Base-by-base conservation (phyloP, 1,139 yeast genomes). In the Kurtzmaniella quercitrusa region DNA sequence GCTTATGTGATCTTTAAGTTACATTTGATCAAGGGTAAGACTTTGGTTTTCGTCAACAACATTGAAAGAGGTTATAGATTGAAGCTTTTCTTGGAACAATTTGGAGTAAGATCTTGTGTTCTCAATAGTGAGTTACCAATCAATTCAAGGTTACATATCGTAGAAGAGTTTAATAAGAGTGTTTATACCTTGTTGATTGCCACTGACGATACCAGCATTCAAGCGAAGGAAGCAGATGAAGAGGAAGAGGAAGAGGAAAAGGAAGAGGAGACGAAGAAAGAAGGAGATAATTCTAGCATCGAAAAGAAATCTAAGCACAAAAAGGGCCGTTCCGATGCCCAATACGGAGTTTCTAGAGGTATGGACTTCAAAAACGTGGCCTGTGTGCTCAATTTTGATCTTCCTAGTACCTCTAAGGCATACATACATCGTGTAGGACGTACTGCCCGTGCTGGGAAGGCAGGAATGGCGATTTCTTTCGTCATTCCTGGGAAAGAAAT, bases 311-410 rank as follows among this genome's bases (percentile, higher is more conserved):
- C 25, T 42, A 46, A 57, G 52, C 31, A 67, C 63, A 46, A 69
- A 62, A n/a, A 68, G 66, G 44, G 62, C 33, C 71, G 70, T 48
- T 70, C 71, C 45, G 90, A 83, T 55, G 75, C 72, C 48, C 98
- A 93, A 56, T 93, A 86, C 59, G 96, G 98, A 51, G 97, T 91
- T 37, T 86, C 96, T 27, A 81, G 99, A 64, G 98, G 99, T 57
- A 95, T 94, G 34, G 99, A 94, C 66, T 94, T 94, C 72, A 84
- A 80, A 56, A 91, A 93, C 57, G 98, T 94, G 49, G 94, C 98
- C 15, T 93, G 98, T 68, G 98, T 94, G 3, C 72, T 94, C 51
- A 94, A 94, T 65, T 94, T 94, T 61, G 99, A 94, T 62, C 72
- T 94, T 52, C 98, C 99, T 38, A 78, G 89, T 2, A 82, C 95